Conservation (phyloP, 1,284 basidiomycete genomes). For the Phaffia rhodozyma region DNA sequence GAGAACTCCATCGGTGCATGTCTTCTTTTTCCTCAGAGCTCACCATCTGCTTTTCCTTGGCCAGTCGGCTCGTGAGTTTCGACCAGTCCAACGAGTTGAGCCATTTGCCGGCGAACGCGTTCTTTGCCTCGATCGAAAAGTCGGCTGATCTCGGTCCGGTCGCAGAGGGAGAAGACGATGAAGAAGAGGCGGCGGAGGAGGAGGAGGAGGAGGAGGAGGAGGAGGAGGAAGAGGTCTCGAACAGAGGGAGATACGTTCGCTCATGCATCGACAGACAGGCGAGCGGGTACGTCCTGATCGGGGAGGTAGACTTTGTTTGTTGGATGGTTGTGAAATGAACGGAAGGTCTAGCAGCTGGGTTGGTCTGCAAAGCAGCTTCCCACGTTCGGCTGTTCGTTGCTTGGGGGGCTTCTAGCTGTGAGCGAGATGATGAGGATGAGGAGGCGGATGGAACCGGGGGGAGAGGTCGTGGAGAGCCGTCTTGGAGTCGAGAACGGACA, state of each 20-base stretch:
- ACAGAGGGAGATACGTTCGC: conserved; percentile 62
- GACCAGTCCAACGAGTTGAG: too few relatives aligned
- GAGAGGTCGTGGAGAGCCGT: conserved; percentile 25
- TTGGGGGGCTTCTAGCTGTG: too few relatives aligned
- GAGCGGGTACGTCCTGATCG: conserved; percentile 49
- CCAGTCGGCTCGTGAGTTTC: background rate
- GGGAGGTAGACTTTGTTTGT: conserved; percentile 27
- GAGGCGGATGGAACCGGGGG: background rate
- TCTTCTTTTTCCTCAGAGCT: background rate
- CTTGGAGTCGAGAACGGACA: conserved; percentile 40
- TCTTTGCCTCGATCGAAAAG: background rate
- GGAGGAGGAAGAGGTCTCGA: background rate
- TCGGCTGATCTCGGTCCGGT: background rate
- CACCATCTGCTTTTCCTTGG: background rate
- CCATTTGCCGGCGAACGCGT: background rate
- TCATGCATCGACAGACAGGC: conserved; percentile 80
- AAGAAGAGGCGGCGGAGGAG: background rate
- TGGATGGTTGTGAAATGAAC: conserved; percentile 20
- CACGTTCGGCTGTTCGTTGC: too few relatives aligned
- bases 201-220: background rate
- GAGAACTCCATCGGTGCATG: too few relatives aligned
- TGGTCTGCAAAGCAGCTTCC: conserved; percentile 9
- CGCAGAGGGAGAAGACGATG: background rate
- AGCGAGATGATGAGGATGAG: too few relatives aligned
- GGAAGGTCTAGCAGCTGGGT: conserved; percentile 33